phyloP scores from a whole-genome alignment of 2,329 filamentous ascomycete genomes.

The Aspergillus thermomutatus region DNA sequence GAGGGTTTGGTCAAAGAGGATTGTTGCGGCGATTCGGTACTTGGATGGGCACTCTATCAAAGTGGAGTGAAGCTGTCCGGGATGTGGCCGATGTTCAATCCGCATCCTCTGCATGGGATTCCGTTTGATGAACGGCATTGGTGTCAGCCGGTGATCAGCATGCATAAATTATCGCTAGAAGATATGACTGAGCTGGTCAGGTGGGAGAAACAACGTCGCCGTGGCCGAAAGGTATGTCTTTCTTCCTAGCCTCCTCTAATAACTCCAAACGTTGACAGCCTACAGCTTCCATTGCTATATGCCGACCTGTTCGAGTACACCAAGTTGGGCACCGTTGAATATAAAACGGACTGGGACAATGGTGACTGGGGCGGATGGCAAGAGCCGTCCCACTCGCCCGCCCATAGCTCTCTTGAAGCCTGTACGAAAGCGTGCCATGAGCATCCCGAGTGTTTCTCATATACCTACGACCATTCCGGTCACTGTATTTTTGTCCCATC shows the following conservation, averaged over 20 bases:
- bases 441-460: slow-evolving; percentile 22
- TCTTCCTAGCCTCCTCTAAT: neutral
- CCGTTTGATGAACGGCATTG: slow-evolving; percentile 38
- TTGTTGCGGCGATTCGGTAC: slow-evolving; percentile 53
- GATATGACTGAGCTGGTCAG: neutral
- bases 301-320: slow-evolving; percentile 31
- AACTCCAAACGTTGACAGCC: neutral
- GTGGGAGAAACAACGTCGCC: neutral
- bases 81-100: slow-evolving; percentile 48
- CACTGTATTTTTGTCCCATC: slow-evolving; percentile 22
- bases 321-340: slow-evolving; percentile 17
- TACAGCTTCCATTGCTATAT: slow-evolving; percentile 10
- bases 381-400: slow-evolving; percentile 22
- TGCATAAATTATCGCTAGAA: neutral
- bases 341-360: slow-evolving; percentile 34
- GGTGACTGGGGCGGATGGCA: slow-evolving; percentile 31
- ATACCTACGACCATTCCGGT: slow-evolving; percentile 20
- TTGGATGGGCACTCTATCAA: slow-evolving; percentile 48
- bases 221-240: neutral
- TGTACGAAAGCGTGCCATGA: slow-evolving; percentile 26
- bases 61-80: slow-evolving; percentile 46
- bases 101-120: slow-evolving; percentile 50
- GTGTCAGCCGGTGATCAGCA: neutral
- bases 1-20: slow-evolving; percentile 44
- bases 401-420: slow-evolving; percentile 27